Evolutionary conservation across 305 asterid genomes (phyloP).

Genomic region (Fraxinus velutina): DNA sequence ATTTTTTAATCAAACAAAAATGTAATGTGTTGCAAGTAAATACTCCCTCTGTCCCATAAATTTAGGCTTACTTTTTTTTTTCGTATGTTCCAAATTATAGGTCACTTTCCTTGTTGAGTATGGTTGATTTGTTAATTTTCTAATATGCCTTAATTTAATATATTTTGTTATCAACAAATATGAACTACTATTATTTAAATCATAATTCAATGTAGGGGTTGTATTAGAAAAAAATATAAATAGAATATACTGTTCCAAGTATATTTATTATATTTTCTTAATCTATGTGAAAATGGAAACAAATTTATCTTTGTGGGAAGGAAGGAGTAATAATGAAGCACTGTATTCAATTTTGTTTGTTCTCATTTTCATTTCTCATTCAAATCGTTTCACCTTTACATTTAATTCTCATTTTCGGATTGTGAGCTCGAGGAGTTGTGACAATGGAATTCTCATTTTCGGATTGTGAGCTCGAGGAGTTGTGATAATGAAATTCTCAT

Average conservation of each 20-base stretch:
- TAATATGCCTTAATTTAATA: neutral
- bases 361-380: neutral
- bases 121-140: neutral
- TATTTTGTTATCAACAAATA: neutral
- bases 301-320: no score
- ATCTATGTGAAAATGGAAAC: no score
- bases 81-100: no score
- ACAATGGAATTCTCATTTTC: neutral
- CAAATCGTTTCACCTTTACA: neutral
- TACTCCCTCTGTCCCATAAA: no score
- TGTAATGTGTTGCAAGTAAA: no score
- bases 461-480: neutral
- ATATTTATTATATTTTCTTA: no score
- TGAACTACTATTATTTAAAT: neutral
- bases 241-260: no score
- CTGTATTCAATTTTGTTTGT: neutral
- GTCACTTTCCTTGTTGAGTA: no score
- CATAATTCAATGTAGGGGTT: neutral
- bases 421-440: neutral
- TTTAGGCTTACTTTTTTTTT: no score
- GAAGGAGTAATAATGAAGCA: neutral
- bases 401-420: neutral
- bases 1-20: no score
- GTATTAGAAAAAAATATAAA: neutral
- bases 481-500: no score